phyloP scores from a whole-genome alignment of 2,329 filamentous ascomycete genomes.

The Fusarium sp. region DNA sequence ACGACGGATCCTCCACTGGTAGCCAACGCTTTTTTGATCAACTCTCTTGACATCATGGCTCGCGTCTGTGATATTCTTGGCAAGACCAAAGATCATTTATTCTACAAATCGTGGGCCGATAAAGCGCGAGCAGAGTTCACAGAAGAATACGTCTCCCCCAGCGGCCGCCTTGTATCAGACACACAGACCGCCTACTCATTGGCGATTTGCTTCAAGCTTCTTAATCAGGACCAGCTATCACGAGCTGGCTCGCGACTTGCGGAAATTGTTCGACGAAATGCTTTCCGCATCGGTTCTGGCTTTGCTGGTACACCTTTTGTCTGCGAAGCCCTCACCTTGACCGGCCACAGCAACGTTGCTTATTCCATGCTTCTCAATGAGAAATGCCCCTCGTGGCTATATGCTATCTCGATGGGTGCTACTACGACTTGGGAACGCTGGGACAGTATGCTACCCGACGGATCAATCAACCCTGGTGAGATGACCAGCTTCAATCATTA shows the following conservation, averaged over 20 bases:
- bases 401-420: constrained; percentile 50
- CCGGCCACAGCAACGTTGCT: constrained; percentile 32
- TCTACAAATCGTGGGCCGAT: constrained; percentile 21
- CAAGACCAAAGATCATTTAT: constrained; percentile 18
- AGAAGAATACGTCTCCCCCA: constrained; percentile 36
- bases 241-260: constrained; percentile 25
- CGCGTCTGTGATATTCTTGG: constrained; percentile 48
- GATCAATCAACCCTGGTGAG: constrained; percentile 49
- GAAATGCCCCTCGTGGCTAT: constrained; percentile 50
- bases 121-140: constrained; percentile 25
- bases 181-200: constrained; percentile 38
- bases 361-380: constrained; percentile 52
- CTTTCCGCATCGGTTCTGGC: constrained; percentile 35
- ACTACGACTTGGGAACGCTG: constrained; percentile 56
- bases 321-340: constrained; percentile 33
- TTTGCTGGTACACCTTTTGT: constrained; percentile 52
- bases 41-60: constrained; percentile 51
- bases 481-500: constrained; percentile 57
- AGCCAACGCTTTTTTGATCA: constrained; percentile 58
- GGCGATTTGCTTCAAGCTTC: constrained; percentile 34
- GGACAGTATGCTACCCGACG: constrained; percentile 51
- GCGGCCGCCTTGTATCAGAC: constrained; percentile 33
- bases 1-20: constrained; percentile 53
- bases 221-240: neutral
- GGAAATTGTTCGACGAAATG: constrained; percentile 28